These are phyloP conservation scores for Pulveroboletus sp. DNA, from an alignment of 1,284 basidiomycete genomes.

Conservation along the genomic window DNA sequence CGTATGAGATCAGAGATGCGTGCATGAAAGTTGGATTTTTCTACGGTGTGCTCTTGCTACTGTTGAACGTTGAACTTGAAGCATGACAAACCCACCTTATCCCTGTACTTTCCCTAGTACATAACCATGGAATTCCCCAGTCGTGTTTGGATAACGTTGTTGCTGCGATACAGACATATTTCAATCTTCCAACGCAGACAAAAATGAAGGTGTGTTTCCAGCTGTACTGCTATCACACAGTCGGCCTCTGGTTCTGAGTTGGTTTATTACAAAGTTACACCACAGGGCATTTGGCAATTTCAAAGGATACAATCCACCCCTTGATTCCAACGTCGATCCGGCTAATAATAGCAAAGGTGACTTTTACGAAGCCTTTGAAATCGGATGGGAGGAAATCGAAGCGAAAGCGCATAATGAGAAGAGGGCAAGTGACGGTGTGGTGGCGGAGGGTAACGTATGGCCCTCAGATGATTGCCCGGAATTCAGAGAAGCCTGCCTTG, in stretches of 20 bases:
- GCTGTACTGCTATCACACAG: background rate
- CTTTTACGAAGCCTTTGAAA: conserved; percentile 83
- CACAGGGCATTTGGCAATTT: conserved; percentile 71
- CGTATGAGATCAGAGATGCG: conserved; percentile 31
- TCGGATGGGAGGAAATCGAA: conserved; percentile 66
- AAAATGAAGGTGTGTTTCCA: conserved; percentile 59
- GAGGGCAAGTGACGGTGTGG: conserved; percentile 45
- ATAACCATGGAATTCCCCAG: conserved; percentile 73
- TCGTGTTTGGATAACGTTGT: conserved; percentile 53
- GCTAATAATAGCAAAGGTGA: conserved; percentile 64
- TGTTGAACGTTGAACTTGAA: no score
- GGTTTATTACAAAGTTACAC: conserved; percentile 52
- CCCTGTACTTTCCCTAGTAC: conserved; percentile 45
- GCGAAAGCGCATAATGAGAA: conserved; percentile 36
- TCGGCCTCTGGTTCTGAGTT: background rate
- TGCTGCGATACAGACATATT: conserved; percentile 61
- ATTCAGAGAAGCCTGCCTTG: conserved; percentile 26
- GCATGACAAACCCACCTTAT: background rate
- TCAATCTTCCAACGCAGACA: conserved; percentile 53
- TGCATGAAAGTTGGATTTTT: conserved; percentile 39
- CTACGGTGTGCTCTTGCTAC: conserved; percentile 25
- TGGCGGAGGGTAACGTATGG: conserved; percentile 63
- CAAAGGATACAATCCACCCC: conserved; percentile 76
- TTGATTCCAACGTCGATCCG: conserved; percentile 67
- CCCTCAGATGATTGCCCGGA: conserved; percentile 28